These are phyloP conservation scores for Epichloe glyceriae DNA, from an alignment of 2,329 filamentous ascomycete species.

Conservation along the genomic window DNA sequence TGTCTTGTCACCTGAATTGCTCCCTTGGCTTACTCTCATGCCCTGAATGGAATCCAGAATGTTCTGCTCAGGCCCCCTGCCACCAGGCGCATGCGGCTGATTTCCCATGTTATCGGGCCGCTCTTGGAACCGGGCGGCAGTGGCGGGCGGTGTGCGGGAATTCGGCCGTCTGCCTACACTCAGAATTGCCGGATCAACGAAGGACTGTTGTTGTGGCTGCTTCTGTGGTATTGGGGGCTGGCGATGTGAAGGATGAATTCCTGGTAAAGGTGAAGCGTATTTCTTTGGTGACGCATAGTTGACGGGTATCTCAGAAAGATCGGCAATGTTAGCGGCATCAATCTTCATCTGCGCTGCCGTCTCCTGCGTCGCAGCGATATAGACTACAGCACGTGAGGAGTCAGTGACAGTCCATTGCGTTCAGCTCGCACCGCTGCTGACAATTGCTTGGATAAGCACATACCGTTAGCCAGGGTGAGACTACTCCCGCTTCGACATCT, in stretches of 20 bases:
- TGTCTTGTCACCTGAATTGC: slow-evolving; percentile 9
- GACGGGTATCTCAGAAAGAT: slow-evolving; percentile 27
- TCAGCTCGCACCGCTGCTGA: neutral
- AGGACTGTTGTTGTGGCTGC: slow-evolving; percentile 28
- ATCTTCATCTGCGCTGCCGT: slow-evolving; percentile 32
- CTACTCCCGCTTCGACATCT: slow-evolving; percentile 54
- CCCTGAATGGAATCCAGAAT: slow-evolving; percentile 16
- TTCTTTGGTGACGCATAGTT: slow-evolving; percentile 17
- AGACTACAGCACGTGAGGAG: slow-evolving; percentile 18
- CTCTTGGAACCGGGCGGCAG: slow-evolving; percentile 2
- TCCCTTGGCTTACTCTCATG: slow-evolving; percentile 11
- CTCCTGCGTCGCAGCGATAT: slow-evolving; percentile 27
- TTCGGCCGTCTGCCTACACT: slow-evolving; percentile 43
- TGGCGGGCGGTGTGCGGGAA: slow-evolving; percentile 15
- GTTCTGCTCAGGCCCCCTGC: slow-evolving; percentile 12
- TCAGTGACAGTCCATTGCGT: neutral
- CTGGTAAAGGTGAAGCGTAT: slow-evolving; percentile 14
- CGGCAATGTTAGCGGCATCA: slow-evolving; percentile 30
- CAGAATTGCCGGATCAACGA: slow-evolving; percentile 74
- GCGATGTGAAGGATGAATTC: slow-evolving; percentile 5
- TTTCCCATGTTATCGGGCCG: slow-evolving; percentile 5
- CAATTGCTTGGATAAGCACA: slow-evolving; percentile 9
- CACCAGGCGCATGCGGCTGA: neutral
- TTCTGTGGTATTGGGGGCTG: slow-evolving; percentile 15
- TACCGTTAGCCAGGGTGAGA: slow-evolving; percentile 61